phyloP scores from a whole-genome alignment of 2,329 filamentous ascomycete genomes.

The Coniochaeta sp. region DNA sequence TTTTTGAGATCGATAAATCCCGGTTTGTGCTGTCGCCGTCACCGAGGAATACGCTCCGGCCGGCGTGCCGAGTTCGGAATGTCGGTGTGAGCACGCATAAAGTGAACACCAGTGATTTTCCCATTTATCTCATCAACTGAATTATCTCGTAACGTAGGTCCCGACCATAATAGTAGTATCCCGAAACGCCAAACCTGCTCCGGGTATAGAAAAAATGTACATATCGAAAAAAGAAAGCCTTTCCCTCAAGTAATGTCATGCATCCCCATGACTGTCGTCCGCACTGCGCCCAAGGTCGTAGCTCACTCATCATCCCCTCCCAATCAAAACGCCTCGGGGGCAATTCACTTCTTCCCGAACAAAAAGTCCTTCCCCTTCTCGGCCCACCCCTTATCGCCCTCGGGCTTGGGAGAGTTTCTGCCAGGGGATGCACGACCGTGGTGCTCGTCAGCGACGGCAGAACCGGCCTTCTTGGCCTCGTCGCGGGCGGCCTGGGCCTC shows the following conservation, averaged over 20 bases:
- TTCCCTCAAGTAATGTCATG: too few species aligned
- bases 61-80: not conserved
- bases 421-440: constrained; percentile 18
- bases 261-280: not conserved
- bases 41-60: too few species aligned
- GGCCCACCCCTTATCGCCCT: constrained; percentile 10
- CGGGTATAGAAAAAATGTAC: not conserved
- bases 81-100: too few species aligned
- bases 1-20: too few species aligned
- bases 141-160: not conserved
- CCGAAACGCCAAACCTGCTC: not conserved
- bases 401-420: not conserved
- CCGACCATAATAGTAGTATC: not conserved
- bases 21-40: too few species aligned
- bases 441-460: constrained; percentile 13
- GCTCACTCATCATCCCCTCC: too few species aligned
- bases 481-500: constrained; percentile 25
- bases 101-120: too few species aligned
- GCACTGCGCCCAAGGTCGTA: too few species aligned
- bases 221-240: not conserved
- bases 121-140: not conserved
- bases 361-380: constrained; percentile 18
- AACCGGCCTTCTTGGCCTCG: constrained; percentile 15
- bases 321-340: not conserved
- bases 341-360: constrained; percentile 14